These are phyloP conservation scores for Didymella pinodella DNA, from an alignment of 2,329 filamentous ascomycete species.

Conservation along the genomic window DNA sequence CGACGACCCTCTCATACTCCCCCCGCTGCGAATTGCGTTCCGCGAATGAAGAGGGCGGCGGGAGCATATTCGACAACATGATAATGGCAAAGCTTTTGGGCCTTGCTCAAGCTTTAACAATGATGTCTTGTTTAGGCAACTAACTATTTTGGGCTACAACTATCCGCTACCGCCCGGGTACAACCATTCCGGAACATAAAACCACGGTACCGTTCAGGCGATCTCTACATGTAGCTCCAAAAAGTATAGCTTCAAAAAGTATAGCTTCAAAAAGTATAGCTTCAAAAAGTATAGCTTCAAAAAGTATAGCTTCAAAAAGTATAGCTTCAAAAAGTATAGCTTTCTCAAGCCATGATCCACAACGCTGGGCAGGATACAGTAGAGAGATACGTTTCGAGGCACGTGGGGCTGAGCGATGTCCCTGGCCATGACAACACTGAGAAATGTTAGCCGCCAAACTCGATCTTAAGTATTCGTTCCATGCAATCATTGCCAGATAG, in stretches of 20 bases:
- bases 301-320: constrained; percentile 2
- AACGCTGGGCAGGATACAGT: neutral
- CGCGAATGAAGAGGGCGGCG: neutral
- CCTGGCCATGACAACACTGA: neutral
- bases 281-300: neutral
- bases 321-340: neutral
- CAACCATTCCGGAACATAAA: constrained; percentile 7
- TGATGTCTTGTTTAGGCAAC: neutral
- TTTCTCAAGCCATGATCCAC: constrained; percentile 11
- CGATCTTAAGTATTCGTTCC: neutral
- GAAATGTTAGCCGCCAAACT: neutral
- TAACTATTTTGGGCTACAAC: constrained; percentile 4
- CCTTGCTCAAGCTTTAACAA: neutral
- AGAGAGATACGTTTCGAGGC: neutral
- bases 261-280: neutral
- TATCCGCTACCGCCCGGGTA: constrained; percentile 5
- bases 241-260: constrained; percentile 1
- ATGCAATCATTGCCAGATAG: neutral
- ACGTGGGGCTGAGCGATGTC: neutral
- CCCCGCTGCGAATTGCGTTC: neutral
- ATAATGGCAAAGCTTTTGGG: neutral
- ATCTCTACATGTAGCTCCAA: constrained; percentile 1
- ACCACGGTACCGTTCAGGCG: constrained; percentile 1
- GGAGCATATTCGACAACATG: neutral
- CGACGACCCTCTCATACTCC: neutral